Conservation (phyloP, 2,329 filamentous ascomycete genomes). For the Falciphora oryzae region DNA sequence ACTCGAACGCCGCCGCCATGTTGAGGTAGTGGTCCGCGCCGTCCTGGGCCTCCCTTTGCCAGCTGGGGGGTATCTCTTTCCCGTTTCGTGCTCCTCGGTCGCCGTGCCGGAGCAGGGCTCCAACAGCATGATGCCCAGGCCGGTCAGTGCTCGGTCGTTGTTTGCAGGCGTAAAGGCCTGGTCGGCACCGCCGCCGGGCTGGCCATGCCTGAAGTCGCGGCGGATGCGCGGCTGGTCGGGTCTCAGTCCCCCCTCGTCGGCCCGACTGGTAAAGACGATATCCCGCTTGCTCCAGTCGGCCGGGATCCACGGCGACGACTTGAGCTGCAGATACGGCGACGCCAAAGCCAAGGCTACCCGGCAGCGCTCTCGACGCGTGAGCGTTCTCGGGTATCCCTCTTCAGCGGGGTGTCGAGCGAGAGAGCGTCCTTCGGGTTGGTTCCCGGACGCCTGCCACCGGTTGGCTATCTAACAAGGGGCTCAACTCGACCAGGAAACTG, state of each 20-base stretch:
- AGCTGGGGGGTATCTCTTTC: background rate
- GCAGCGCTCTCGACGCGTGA: background rate
- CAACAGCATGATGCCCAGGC: background rate
- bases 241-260: background rate
- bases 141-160: background rate
- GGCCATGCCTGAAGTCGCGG: background rate
- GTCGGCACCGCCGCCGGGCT: background rate
- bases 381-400: background rate
- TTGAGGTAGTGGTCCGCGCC: background rate
- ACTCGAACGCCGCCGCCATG: background rate
- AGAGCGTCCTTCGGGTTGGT: background rate
- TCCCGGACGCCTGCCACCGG: background rate
- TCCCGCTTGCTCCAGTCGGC: constrained; percentile 3
- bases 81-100: background rate
- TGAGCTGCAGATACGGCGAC: constrained; percentile 1
- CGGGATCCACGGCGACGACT: background rate
- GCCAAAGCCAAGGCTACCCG: background rate
- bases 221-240: background rate
- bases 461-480: background rate
- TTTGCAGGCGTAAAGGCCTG: background rate
- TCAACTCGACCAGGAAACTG: background rate
- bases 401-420: background rate
- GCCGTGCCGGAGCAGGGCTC: constrained; percentile 1
- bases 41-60: too few relatives aligned
- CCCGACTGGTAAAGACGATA: background rate